Base-by-base conservation (phyloP, 2,329 filamentous ascomycete genomes). In the Fusarium succisae region DNA sequence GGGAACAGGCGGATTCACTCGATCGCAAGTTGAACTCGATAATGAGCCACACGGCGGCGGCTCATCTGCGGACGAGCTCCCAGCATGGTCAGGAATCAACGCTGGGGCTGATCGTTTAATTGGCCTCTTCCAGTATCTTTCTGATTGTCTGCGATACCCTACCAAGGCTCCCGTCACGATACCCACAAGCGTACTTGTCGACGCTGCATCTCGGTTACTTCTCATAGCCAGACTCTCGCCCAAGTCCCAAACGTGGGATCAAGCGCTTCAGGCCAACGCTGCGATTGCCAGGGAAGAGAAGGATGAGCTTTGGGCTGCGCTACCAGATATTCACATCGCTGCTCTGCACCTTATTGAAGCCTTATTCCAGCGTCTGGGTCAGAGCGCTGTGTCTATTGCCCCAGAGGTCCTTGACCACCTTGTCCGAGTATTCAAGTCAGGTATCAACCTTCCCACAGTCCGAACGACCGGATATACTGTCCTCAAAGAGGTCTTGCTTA, bases 281-380 rank as follows among this genome's bases (percentile, higher is more conserved):
- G 92, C 94, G 71, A 90, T 96, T 71, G 88, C 91, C 38, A 90
- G 92, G 69, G 93, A 97, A 56, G 96, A 98, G 82, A 92, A 92
- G 69, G 94, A 97, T 60, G 90, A 91, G 50, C 86, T 98, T 8
- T 95, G 93, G 89, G 84, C 88, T 53, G 86, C 90, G 24, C 86
- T 98, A 17, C 93, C 95, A 9, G 86, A 88, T 15, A 89, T 98
- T 44, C 94, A 98, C 78, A 82, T 91, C 20, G 90, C 92, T 20
- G 88, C 90, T n/a, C 83, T 97, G 61, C 82, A 88, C 28, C 82
- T 97, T 4, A 82, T 94, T 28, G 81, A 86, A 14, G 82, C 85
- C 17, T 79, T 96, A 51, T 80, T 90, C 28, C 81, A 86, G 61
- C 88, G 92, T 17, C 85, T 95, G 30, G 87, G 87, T 37, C 82